A percentile compares a stretch with the other conserved stretches of the same genome.
Evolutionary conservation across 106 monocot species (phyloP).

Genomic region (Allium fistulosum): DNA sequence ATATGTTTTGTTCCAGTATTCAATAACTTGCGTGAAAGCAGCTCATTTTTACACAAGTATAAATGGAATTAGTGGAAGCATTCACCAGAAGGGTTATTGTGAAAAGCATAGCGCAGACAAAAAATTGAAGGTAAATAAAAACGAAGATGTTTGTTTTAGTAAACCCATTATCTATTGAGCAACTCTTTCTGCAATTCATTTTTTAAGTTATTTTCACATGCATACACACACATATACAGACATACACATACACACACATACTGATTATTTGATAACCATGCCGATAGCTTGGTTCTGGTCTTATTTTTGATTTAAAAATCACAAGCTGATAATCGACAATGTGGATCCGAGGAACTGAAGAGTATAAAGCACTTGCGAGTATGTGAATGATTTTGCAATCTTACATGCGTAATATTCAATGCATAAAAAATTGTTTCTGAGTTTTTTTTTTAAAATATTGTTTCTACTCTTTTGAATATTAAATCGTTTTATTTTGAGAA

Average conservation of each 20-base stretch:
- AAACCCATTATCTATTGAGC: not conserved
- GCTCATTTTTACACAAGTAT: slow-evolving; percentile 73
- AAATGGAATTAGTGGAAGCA: slow-evolving; percentile 42
- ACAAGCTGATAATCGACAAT: slow-evolving; percentile 55
- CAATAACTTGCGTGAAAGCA: slow-evolving; percentile 51
- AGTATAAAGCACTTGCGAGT: slow-evolving; percentile 85
- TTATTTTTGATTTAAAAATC: slow-evolving; percentile 4
- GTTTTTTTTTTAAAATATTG: too few relatives aligned
- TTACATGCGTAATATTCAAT: not conserved
- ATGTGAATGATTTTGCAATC: slow-evolving; percentile 6
- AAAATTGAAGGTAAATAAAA: slow-evolving; percentile 27
- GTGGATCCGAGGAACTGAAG: slow-evolving; percentile 73
- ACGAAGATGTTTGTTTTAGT: not conserved
- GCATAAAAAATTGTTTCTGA: too few relatives aligned
- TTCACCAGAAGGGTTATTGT: slow-evolving; percentile 88
- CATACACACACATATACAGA: not conserved
- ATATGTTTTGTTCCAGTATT: too few relatives aligned
- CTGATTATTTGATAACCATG: too few relatives aligned
- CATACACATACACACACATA: not conserved
- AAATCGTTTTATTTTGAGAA: not conserved
- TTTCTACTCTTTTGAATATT: not conserved
- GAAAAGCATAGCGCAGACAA: slow-evolving; percentile 79
- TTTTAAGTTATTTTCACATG: not conserved
- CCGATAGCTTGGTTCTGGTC: not conserved
- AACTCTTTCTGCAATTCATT: not conserved